Base-by-base conservation (phyloP, 495 filamentous ascomycete species). In the Penicillium cataractarum region DNA sequence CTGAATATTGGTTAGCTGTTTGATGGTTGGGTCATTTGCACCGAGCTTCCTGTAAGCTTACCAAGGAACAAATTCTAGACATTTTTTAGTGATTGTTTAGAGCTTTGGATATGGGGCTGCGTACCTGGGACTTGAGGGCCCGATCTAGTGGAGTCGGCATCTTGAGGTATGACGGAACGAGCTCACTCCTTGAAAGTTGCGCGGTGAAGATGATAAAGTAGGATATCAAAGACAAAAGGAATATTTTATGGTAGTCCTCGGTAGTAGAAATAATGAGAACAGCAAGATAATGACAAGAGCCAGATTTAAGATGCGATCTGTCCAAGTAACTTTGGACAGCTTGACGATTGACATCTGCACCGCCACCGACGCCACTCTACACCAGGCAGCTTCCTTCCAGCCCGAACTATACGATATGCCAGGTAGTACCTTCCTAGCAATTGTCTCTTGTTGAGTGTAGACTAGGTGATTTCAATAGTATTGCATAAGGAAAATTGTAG, bases 111-210 rank as follows among this genome's bases (percentile, higher is more conserved):
- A 52, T 17, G 42, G 57, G 15, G 59, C 37, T 24, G 71, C 73
- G 67, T 82, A 93, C 91, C 80, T 87, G 90, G 42, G 91, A 94
- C 61, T 84, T 88, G 75, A 95, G 74, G n/a, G 88, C 89, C 73
- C 84, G 86, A 74, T 95, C 91, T 10, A 95, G 77, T 49, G 85
- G 86, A 60, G 91, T 95, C 52, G 90, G 89, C 89, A 79, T 79
- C 32, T 64, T 75, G 71, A 48, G 33, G 31, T n/a, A 29, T 35
- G 27, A 24, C 54, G 19, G 35, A 22, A 26, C 8, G 15, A 44
- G 37, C 17, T 42, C 42, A 42, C 1, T 15, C 35, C 35, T 42
- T 7, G 35, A n/a, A 56, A 29, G 26, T n/a, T 29, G 12, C 0
- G 24, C 26, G 7, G 13, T 29, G 6, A 17, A 32, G 2, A 32